These are phyloP conservation scores for Cotoneaster glaucophyllus DNA, from an alignment of 306 rosid species.

Conservation along the genomic window DNA sequence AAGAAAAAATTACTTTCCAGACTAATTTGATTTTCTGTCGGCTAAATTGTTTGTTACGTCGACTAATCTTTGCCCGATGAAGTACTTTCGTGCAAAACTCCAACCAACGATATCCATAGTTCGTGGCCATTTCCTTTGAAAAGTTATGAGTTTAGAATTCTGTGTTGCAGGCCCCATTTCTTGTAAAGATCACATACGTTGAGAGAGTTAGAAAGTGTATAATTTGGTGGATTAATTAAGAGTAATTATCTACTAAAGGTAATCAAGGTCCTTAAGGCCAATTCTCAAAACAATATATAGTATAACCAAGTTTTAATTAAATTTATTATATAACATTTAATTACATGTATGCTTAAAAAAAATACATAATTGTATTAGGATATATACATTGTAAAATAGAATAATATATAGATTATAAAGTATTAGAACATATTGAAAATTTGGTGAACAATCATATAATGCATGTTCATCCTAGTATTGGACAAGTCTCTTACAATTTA, in stretches of 20 bases:
- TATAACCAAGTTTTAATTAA: no score
- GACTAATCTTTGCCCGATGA: no score
- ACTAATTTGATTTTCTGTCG: not conserved
- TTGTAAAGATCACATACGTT: not conserved
- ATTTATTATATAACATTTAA: no score
- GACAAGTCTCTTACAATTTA: no score
- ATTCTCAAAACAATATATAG: not conserved
- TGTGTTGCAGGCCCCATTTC: not conserved
- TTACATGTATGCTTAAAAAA: no score
- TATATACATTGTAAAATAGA: no score
- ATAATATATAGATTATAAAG: no score
- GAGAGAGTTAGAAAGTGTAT: not conserved
- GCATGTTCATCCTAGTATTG: no score
- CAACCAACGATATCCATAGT: not conserved
- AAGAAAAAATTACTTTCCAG: not conserved
- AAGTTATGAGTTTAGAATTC: not conserved
- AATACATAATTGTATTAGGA: no score
- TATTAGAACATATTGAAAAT: no score
- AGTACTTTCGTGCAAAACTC: not conserved
- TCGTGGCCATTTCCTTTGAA: not conserved
- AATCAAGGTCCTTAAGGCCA: not conserved
- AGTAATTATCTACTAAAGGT: not conserved
- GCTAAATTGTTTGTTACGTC: no score
- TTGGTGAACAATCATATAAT: no score
- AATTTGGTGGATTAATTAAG: not conserved